Conservation (phyloP, 257 asterid genomes). For the Solanum ahanhuiri region DNA sequence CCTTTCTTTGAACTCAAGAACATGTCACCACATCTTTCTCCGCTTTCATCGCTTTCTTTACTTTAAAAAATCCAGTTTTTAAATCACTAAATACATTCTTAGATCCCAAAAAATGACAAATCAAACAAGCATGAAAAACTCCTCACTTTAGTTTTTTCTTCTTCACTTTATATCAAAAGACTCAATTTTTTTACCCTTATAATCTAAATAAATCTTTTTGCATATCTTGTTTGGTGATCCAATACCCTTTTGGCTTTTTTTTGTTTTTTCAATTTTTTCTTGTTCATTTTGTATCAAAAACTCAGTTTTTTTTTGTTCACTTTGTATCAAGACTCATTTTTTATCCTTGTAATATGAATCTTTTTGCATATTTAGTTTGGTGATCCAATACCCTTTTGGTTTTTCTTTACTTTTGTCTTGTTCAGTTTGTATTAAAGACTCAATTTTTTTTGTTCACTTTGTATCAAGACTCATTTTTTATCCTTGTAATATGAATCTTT, state of each 20-base stretch:
- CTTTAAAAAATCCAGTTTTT: not conserved
- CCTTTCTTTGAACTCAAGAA: slow-evolving; percentile 18
- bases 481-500: too few relatives aligned
- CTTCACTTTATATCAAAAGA: not conserved
- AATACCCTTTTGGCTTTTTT: not conserved
- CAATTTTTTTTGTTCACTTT: too few relatives aligned
- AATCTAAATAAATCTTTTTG: not conserved
- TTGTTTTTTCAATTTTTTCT: too few relatives aligned
- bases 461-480: too few relatives aligned
- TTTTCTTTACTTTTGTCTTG: too few relatives aligned
- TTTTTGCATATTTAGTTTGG: not conserved
- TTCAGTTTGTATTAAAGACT: too few relatives aligned
- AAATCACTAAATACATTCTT: not conserved
- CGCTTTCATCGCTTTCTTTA: slow-evolving; percentile 5
- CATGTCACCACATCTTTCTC: slow-evolving; percentile 27
- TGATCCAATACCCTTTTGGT: not conserved
- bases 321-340: not conserved
- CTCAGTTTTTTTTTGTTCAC: not conserved
- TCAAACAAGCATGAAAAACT: not conserved
- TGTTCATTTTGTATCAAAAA: not conserved
- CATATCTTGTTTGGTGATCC: not conserved
- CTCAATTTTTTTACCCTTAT: not conserved
- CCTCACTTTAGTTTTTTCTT: not conserved
- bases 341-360: not conserved
- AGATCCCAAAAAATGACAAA: not conserved